A percentile compares a stretch with the other conserved stretches of the same genome.
Conservation (phyloP, 805 yeast species). For the Candida parachauliodes region DNA sequence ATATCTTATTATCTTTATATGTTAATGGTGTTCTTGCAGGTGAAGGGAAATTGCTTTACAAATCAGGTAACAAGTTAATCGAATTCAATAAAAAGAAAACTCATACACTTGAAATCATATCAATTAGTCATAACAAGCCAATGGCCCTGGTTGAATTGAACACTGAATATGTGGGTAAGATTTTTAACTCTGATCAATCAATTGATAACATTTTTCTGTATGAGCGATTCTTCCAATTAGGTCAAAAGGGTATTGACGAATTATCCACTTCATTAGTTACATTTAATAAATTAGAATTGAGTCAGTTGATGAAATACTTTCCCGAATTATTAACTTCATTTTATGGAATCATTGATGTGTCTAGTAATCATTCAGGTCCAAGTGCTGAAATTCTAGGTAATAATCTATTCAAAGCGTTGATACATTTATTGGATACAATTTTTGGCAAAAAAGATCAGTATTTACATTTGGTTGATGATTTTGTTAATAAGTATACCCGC, state of each 20-base stretch:
- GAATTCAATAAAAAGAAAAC: constrained; percentile 44
- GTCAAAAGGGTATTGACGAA: constrained; percentile 38
- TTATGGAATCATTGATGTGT: constrained; percentile 27
- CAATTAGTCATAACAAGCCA: constrained; percentile 32
- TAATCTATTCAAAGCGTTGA: constrained; percentile 49
- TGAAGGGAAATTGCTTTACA: constrained; percentile 51
- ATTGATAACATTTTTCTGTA: constrained; percentile 54
- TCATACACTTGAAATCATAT: constrained; percentile 42
- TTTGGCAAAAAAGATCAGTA: constrained; percentile 66
- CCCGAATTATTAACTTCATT: constrained; percentile 47
- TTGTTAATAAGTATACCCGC: constrained; percentile 30
- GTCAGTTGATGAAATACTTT: constrained; percentile 57
- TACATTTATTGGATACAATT: constrained; percentile 58
- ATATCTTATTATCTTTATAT: constrained; percentile 52
- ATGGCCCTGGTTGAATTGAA: constrained; percentile 51
- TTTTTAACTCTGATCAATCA: constrained; percentile 54
- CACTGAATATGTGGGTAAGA: constrained; percentile 66
- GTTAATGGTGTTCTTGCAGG: constrained; percentile 64
- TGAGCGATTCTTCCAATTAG: constrained; percentile 44
- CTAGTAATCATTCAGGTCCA: constrained; percentile 10
- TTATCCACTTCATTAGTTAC: constrained; percentile 46
- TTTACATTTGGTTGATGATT: constrained; percentile 52
- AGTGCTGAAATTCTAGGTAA: constrained; percentile 26
- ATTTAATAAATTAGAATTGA: constrained; percentile 52
- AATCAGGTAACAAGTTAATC: constrained; percentile 43